A percentile compares a stretch with the other conserved stretches of the same genome.
phyloP scores from a whole-genome alignment of 495 filamentous ascomycete species.

The Gamarada debralockiae region DNA sequence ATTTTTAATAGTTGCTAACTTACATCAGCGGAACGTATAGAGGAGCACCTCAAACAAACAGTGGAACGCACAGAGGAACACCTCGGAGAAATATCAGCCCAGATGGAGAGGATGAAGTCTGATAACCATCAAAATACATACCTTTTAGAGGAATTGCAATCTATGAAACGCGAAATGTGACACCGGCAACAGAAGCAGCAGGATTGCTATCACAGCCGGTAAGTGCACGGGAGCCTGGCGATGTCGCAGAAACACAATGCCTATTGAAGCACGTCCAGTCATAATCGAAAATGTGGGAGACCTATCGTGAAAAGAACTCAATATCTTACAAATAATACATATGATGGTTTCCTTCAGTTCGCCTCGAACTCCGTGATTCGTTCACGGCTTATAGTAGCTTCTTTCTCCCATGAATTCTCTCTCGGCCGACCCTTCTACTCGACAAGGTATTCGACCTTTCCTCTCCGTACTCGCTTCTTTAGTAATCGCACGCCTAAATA shows the following conservation, averaged over 20 bases:
- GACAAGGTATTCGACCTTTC: too few species aligned
- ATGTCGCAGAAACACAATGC: too few species aligned
- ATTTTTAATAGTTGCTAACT: too few species aligned
- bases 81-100: not conserved
- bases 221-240: too few species aligned
- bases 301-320: too few species aligned
- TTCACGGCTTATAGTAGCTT: slow-evolving; percentile 20
- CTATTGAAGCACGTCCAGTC: too few species aligned
- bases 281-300: too few species aligned
- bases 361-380: slow-evolving; percentile 22
- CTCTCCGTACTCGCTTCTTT: too few species aligned
- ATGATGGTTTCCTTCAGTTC: slow-evolving; percentile 4
- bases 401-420: slow-evolving; percentile 22
- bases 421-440: slow-evolving; percentile 17
- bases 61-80: not conserved
- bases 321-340: too few species aligned
- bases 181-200: not conserved
- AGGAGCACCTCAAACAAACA: not conserved
- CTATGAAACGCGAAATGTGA: slow-evolving; percentile 1
- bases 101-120: slow-evolving; percentile 1
- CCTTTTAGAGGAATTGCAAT: slow-evolving; percentile 3
- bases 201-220: not conserved
- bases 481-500: too few species aligned
- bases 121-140: slow-evolving; percentile 4
- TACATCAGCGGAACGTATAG: not conserved